Evolutionary conservation across 345 rosid species (phyloP).

Genomic region (Populus alba): DNA sequence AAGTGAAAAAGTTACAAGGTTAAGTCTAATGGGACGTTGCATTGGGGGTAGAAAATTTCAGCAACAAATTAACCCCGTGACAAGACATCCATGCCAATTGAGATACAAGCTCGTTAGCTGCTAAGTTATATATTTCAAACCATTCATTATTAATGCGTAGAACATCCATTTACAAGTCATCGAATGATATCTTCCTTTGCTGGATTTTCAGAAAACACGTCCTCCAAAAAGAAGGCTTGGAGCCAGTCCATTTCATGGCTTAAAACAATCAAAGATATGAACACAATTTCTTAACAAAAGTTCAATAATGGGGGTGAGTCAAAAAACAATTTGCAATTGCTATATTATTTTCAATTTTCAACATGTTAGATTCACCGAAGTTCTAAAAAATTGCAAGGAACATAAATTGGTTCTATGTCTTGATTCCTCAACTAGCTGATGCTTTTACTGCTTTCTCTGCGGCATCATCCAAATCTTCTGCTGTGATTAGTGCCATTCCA

Average conservation of each 20-base stretch:
- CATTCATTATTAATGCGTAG: too few species aligned
- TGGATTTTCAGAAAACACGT: neutral
- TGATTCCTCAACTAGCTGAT: conserved; percentile 6
- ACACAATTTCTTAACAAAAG: neutral
- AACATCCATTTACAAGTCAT: neutral
- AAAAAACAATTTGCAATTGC: neutral
- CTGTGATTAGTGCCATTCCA: conserved; percentile 81
- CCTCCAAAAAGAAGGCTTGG: neutral
- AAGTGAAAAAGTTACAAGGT: too few species aligned
- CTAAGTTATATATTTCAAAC: neutral
- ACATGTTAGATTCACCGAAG: conserved; percentile 1
- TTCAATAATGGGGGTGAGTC: neutral
- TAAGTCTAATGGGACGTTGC: too few species aligned
- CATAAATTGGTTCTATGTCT: neutral
- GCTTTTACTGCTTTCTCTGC: conserved; percentile 92
- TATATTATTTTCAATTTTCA: conserved; percentile 14
- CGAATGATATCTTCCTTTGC: neutral
- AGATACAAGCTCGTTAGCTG: too few species aligned
- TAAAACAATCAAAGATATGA: neutral
- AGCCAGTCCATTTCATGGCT: neutral
- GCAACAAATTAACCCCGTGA: too few species aligned
- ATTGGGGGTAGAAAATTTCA: too few species aligned
- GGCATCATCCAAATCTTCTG: conserved; percentile 96
- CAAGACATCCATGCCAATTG: too few species aligned
- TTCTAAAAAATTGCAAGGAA: neutral